Evolutionary conservation across 345 rosid genomes (phyloP), one percentile per base, ranked within the genome.

Genomic region (Pelargonium nanum): DNA sequence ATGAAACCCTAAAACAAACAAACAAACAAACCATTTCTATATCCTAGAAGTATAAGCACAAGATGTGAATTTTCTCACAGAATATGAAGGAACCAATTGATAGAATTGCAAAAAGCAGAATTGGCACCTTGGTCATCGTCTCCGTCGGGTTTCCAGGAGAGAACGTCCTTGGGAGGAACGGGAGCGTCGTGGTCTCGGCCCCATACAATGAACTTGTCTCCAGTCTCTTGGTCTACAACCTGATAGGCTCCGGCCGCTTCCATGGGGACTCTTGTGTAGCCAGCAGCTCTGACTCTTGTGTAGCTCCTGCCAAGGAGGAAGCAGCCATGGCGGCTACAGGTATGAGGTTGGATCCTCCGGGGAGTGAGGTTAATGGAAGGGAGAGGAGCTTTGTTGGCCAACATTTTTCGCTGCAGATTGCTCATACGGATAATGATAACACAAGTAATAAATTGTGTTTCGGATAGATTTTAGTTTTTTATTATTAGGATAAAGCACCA

Each of bases 181-280:
- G 10, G 66, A 58, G 70, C 75, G 40, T 64, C 67, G 10, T 68
- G 77, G 48, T 50, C 45, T 55, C 62, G 80, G 10, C 78, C 82
- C 77, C 78, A 70, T 26, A 80, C 75, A 20, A 80, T 70, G 71
- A 82, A 71, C 20, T 81, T 77, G 21, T 80, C 82, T 0, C 82
- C 85, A 15, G 75, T 77, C 50, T 72, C 71, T 3, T 84, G 75
- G 71, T 77, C 64, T 21, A 70, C 53, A 22, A 75, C 73, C 52
- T 72, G 68, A 48, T 62, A 72, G 23, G 83, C 80, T 30, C 77
- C 67, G 13, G 78, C 48, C 34, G 80, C 68, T 59, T 75, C 77
- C 71, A 80, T 12, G 19, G 83, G 74, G 45, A 62, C 74, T 48
- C 78, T 75, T 48, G 58, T 67, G 59, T 66, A 72, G 24, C 74